These are phyloP conservation scores for Austroboletus niveus DNA, from an alignment of 1,284 basidiomycete genomes.

Conservation along the genomic window DNA sequence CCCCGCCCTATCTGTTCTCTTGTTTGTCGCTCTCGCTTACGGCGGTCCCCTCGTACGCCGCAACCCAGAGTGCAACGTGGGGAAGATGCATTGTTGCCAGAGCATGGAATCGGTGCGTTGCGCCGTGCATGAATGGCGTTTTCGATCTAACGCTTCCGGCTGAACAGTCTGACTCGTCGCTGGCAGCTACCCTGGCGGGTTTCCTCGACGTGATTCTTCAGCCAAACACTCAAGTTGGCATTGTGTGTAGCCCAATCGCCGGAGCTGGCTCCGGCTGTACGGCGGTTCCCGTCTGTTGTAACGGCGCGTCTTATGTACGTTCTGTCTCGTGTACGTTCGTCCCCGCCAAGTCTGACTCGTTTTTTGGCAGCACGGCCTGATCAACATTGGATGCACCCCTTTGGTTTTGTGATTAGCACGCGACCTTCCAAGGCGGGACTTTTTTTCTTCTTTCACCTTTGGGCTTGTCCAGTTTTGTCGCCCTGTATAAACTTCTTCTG, in stretches of 20 bases:
- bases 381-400: conserved; percentile 27
- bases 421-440: conserved; percentile 1
- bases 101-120: conserved; percentile 17
- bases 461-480: conserved; percentile 10
- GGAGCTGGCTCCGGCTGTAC: conserved; percentile 31
- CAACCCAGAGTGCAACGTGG: conserved; percentile 26
- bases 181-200: neutral
- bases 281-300: conserved; percentile 23
- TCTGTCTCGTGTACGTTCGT: neutral
- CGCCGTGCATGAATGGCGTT: neutral
- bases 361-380: conserved; percentile 18
- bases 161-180: conserved; percentile 9
- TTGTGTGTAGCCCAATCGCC: conserved; percentile 17
- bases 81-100: conserved; percentile 21
- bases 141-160: conserved; percentile 5
- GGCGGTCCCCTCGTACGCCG: conserved; percentile 22
- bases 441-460: conserved; percentile 15
- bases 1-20: conserved; percentile 11
- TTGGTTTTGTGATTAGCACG: conserved; percentile 10
- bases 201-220: conserved; percentile 9
- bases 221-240: conserved; percentile 14
- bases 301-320: conserved; percentile 16
- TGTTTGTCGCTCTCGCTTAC: conserved; percentile 19
- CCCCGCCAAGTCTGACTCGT: neutral
- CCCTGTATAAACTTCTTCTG: conserved; percentile 12